Evolutionary conservation across 148 eudicot genomes (phyloP).

Genomic region (Cornus kousa): DNA sequence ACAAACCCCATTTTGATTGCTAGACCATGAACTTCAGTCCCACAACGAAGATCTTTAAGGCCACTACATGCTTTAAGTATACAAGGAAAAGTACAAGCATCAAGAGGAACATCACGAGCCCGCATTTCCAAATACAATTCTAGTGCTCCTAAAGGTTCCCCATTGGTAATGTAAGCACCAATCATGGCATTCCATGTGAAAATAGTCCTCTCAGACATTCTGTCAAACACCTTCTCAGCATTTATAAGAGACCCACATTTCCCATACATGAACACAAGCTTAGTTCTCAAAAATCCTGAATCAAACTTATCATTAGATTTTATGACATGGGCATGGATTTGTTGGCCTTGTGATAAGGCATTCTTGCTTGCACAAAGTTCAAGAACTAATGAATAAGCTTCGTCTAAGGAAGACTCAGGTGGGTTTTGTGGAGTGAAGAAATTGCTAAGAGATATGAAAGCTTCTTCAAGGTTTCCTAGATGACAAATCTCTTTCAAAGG

Average conservation of each 20-base stretch:
- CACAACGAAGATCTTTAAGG: conserved; percentile 33
- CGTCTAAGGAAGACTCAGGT: conserved; percentile 25
- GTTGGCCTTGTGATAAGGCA: conserved; percentile 30
- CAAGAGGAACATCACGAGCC: conserved; percentile 37
- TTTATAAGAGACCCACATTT: conserved; percentile 56
- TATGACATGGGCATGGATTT: conserved; percentile 43
- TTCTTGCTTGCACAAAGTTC: conserved; percentile 54
- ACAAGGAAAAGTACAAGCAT: conserved; percentile 66
- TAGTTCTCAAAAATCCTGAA: too few species aligned
- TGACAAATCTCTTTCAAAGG: conserved; percentile 33
- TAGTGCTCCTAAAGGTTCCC: conserved; percentile 47
- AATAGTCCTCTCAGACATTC: too few species aligned
- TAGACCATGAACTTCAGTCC: conserved; percentile 64
- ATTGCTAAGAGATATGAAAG: conserved; percentile 35
- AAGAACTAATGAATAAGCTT: conserved; percentile 53
- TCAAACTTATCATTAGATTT: too few species aligned
- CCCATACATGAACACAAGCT: conserved; percentile 63
- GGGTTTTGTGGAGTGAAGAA: background rate
- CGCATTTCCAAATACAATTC: conserved; percentile 58
- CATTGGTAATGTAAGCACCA: conserved; percentile 68
- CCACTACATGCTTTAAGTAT: conserved; percentile 72
- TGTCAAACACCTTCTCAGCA: conserved; percentile 66
- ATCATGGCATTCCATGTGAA: conserved; percentile 85
- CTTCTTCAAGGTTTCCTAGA: conserved; percentile 28
- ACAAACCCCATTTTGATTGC: conserved; percentile 54